Conservation (phyloP, 2,329 filamentous ascomycete species). For the Colletotrichum horii region DNA sequence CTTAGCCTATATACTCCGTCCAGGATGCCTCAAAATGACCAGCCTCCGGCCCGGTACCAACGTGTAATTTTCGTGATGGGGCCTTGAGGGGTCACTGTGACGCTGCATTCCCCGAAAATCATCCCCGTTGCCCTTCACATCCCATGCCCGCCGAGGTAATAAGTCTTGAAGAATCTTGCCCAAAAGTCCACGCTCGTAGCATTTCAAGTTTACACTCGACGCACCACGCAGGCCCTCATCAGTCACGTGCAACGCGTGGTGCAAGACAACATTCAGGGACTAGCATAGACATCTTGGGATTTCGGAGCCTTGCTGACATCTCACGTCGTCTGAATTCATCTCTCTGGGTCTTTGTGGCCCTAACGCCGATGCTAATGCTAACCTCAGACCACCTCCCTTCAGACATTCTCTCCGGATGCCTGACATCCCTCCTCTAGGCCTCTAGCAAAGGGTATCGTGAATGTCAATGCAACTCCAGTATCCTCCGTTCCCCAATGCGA, state of each 20-base stretch:
- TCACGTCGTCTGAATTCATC: not conserved
- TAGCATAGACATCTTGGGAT: not conserved
- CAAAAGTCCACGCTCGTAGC: not conserved
- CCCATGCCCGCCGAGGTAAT: not conserved
- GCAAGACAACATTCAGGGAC: not conserved
- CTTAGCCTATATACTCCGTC: not conserved
- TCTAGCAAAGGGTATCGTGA: conserved; percentile 13
- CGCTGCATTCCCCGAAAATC: not conserved
- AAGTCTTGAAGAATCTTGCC: not conserved
- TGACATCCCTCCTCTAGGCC: not conserved
- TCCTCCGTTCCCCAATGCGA: not conserved
- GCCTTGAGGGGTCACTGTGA: not conserved
- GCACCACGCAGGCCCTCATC: not conserved
- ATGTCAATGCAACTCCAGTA: not conserved
- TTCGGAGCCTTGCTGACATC: not conserved
- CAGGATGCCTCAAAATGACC: not conserved
- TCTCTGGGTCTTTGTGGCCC: not conserved
- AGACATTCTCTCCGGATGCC: not conserved
- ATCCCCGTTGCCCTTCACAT: not conserved
- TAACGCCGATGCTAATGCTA: not conserved
- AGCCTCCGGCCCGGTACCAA: not conserved
- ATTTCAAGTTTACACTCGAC: not conserved
- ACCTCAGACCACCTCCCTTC: not conserved
- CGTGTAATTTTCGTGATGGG: not conserved
- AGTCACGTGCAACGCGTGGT: not conserved